phyloP scores from a whole-genome alignment of 2,329 filamentous ascomycete species.

The Neofusicoccum parvum region DNA sequence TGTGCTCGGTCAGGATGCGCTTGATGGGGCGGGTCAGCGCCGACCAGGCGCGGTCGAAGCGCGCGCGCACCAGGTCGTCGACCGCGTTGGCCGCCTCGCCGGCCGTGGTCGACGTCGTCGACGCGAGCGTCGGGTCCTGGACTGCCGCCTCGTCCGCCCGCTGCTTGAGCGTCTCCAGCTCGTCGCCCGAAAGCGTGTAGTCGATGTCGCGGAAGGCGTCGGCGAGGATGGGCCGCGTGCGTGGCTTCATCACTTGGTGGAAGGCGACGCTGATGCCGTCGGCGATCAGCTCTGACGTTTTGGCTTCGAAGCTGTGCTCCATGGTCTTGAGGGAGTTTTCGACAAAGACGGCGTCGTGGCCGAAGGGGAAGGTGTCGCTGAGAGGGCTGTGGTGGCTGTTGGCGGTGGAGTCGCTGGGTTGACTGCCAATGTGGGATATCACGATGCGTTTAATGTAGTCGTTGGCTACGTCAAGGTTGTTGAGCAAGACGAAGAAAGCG shows the following conservation, averaged over 20 bases:
- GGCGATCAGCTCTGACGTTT: conserved; percentile 77
- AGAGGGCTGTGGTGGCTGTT: conserved; percentile 50
- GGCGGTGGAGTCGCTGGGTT: conserved; percentile 30
- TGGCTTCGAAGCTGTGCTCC: conserved; percentile 71
- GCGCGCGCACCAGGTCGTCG: conserved; percentile 69
- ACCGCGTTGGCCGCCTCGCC: conserved; percentile 42
- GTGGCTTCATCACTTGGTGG: conserved; percentile 81
- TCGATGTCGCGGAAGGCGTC: conserved; percentile 92
- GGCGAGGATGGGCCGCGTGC: conserved; percentile 78
- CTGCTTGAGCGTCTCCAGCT: conserved; percentile 44
- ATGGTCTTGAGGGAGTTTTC: conserved; percentile 68
- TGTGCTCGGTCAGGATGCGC: conserved; percentile 76
- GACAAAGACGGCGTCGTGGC: conserved; percentile 72
- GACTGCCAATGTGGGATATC: conserved; percentile 58
- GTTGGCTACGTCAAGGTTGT: conserved; percentile 89
- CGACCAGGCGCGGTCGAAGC: conserved; percentile 86
- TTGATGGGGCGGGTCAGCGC: conserved; percentile 81
- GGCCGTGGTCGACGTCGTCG: conserved; percentile 30
- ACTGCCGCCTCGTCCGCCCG: conserved; percentile 35
- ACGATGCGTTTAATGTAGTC: conserved; percentile 92
- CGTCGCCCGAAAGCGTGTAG: conserved; percentile 68
- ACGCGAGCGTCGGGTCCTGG: conserved; percentile 8
- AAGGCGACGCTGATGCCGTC: conserved; percentile 87
- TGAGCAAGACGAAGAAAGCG: conserved; percentile 88
- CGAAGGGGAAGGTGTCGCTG: conserved; percentile 74